Evolutionary conservation across 805 yeast genomes (phyloP), one percentile per base, ranked within the genome.

Genomic region (Yamadazyma phyllophila): DNA sequence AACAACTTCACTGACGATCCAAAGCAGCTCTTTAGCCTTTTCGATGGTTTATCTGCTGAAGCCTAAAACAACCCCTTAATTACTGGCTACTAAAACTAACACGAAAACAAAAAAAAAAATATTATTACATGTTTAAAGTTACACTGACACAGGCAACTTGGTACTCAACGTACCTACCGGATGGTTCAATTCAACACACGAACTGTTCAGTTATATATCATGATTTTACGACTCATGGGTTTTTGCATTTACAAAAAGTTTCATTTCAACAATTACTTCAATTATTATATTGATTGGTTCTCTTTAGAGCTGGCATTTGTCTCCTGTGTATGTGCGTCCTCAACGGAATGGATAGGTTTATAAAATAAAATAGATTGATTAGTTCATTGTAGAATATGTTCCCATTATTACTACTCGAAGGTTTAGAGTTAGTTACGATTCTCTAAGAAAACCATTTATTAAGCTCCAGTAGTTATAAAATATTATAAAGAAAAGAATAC

Each of bases 1-100:
- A 92, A 92, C 63, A 90, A 91, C 60, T 92, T 69, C 52, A 63
- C 71, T 44, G 71, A 67, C 48, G 78, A 80, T 43, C 76, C 80
- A 52, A 74, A 76, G 38, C 74, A 77, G 48, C 82, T 85, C 51
- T 83, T 82, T 62, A 55, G 65, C 9, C 65, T 84, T 48, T 76
- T 85, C 53, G 63, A 73, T 34, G 71, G 45, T 2, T 26, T 45
- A 12, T 12, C 14, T n/a, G 26, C 30, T 26, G 39, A 26, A 11
- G 16, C 17, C 13, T 43, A 16, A 36, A 20, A 29, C 5, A n/a
- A 15, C 12, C 10, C 7, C 10, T 26, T 20, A 20, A n/a, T 17
- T n/a, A 13, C n/a, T 10, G 9, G 12, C 39, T 29, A 29, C 7
- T 4, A 29, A 29, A 29, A 13, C 12, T 12, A 29, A 29, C 3